Base-by-base conservation (phyloP, 163 green algal species). In the Scenedesmus sp. region DNA sequence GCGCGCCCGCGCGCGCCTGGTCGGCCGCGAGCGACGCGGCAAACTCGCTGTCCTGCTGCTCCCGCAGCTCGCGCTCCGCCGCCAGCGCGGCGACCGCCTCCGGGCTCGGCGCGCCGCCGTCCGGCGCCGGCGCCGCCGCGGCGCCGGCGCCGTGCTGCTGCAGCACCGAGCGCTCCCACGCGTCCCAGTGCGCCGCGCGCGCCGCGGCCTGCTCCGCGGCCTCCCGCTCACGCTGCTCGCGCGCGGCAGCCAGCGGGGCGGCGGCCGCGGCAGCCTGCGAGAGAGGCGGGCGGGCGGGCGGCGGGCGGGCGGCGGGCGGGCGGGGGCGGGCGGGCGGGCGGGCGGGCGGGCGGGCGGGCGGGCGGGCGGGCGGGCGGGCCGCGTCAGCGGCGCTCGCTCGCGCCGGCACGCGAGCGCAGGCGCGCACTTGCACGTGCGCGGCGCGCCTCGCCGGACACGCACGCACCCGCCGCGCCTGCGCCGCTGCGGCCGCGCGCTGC, bases 31-130 rank as follows among this genome's bases (percentile, higher is more conserved):
- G 26, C 0, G 64, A 74, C 3, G 26, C 64, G 28, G 31, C 28
- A 15, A 48, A 74, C 26, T 74, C 64, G 17, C 45, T 7, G 22
- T 74, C 64, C 64, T 74, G 64, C 64, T 74, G 24, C 64, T 74
- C 17, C 29, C 45, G 45, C 15, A 74, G 28, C 7, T 18, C 11
- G 15, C 64, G 14, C 11, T 28, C 22, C 11, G 56, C 56, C 2
- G 36, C 56, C 28, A 64, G 24, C 14, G 36, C 28, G n/a, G 56
- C 56, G 15, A 44, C 28, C 56, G 36, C 28, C 56, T 64, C 28
- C 28, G 7, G 56, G 14, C 15, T 42, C 56, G n/a, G 1, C n/a
- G 9, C 54, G 20, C 26, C 26, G 4, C 22, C 24, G 3, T 9
- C 24, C 34, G 54, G 10, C 4, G 54, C 24, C 20, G 56, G 13